These are phyloP conservation scores for Harringtonia aguacate DNA, from an alignment of 2,329 filamentous ascomycete genomes.

Conservation along the genomic window DNA sequence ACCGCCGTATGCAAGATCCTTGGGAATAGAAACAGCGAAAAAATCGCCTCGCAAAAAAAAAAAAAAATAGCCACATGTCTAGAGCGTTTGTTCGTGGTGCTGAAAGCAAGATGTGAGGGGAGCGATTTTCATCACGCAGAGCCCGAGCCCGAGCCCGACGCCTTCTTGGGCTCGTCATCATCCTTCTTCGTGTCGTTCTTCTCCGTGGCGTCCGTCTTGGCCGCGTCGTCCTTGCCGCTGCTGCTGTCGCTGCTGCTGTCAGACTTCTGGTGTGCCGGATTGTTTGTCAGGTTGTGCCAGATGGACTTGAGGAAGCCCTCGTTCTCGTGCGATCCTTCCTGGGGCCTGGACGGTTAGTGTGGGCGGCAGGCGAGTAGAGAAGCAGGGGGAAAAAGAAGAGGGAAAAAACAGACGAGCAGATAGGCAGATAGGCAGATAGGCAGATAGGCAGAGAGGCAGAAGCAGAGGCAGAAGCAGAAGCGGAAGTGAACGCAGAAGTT, in stretches of 20 bases:
- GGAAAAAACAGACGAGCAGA: background rate
- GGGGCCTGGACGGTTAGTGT: too few relatives aligned
- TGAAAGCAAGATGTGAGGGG: background rate
- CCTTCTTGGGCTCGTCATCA: conserved; percentile 19
- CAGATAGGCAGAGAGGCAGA: too few relatives aligned
- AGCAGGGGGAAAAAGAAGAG: background rate
- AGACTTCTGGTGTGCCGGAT: conserved; percentile 46
- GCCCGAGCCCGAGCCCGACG: conserved; percentile 18
- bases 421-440: too few relatives aligned
- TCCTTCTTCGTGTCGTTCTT: conserved; percentile 9
- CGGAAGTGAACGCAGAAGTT: too few relatives aligned
- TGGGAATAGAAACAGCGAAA: background rate
- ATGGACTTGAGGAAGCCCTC: conserved; percentile 89
- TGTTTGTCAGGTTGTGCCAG: conserved; percentile 86
- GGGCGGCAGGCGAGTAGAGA: too few relatives aligned
- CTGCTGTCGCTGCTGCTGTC: conserved; percentile 3
- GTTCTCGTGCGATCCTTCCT: conserved; percentile 51
- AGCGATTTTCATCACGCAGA: conserved; percentile 16
- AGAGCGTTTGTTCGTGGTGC: too few relatives aligned
- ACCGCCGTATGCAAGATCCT: conserved; percentile 3
- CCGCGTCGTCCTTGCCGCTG: background rate
- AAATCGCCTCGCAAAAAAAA: background rate
- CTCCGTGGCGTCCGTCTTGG: background rate
- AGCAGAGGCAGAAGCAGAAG: too few relatives aligned
- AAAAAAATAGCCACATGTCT: background rate